These are phyloP conservation scores for Kurtzmaniella quercitrusa DNA, from an alignment of 1,139 yeast genomes.

Conservation along the genomic window DNA sequence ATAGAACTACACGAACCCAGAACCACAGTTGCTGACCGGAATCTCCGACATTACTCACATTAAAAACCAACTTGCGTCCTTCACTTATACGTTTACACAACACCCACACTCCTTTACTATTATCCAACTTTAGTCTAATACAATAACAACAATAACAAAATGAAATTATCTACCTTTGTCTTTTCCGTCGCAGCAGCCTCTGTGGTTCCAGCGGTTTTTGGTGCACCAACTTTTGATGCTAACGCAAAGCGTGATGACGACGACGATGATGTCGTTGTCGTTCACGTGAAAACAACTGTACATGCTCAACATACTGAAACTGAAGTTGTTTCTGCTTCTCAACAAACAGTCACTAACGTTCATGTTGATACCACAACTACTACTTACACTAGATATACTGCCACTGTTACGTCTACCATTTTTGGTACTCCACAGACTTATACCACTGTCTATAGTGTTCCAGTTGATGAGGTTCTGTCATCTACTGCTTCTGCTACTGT, in stretches of 20 bases:
- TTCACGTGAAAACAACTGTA: constrained; percentile 35
- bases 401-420: constrained; percentile 42
- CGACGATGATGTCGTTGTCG: constrained; percentile 28
- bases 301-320: constrained; percentile 30
- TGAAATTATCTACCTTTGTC: constrained; percentile 32
- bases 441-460: constrained; percentile 36
- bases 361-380: constrained; percentile 28
- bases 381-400: constrained; percentile 42
- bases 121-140: constrained; percentile 4
- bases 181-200: constrained; percentile 19
- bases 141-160: constrained; percentile 10
- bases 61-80: constrained; percentile 10
- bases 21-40: constrained; percentile 20
- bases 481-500: neutral
- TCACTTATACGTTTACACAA: constrained; percentile 12
- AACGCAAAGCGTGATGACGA: constrained; percentile 12
- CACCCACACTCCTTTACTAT: constrained; percentile 6
- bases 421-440: constrained; percentile 37
- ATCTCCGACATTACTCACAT: neutral
- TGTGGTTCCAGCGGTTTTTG: constrained; percentile 20
- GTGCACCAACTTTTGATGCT: constrained; percentile 21
- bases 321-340: constrained; percentile 29
- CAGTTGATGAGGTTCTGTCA: constrained; percentile 16
- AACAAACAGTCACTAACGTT: constrained; percentile 27
- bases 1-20: neutral